Evolutionary conservation across 257 asterid species (phyloP), one percentile per base, ranked within the genome.

Genomic region (Gentiana dahurica): DNA sequence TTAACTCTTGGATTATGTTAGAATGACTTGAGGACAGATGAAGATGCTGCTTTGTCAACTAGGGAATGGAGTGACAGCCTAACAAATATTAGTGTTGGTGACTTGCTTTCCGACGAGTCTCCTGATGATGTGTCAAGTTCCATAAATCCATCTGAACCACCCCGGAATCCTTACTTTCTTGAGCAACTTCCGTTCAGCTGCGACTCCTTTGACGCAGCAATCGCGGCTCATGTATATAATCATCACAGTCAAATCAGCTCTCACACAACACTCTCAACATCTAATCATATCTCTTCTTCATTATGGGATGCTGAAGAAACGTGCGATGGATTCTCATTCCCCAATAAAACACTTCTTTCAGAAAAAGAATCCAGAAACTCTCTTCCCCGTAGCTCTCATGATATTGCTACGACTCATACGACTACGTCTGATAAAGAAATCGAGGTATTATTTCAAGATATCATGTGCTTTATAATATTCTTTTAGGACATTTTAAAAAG

Each of bases 151-250:
- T 67, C 75, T 4, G 52, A 52, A 44, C 71, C 71, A 47, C 10
- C 10, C 10, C 64, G 68, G 59, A 64, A 57, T 68, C 75, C 88
- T 55, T 62, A 68, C 51, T 68, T 62, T 63, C 59, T 69, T 72
- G 88, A 77, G 62, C 95, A 77, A 71, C 72, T 51, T 49, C 81
- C 97, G 5, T 81, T 85, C 61, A 78, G 78, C 72, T 88, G 94
- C n/a, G 99, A 92, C 76, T 92, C 99, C 51, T 92, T 92, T 68
- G 99, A 92, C 63, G 97, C 94, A 52, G 99, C 99, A 66, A 88
- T 92, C 72, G 95, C 95, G 56, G 95, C 95, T 64, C 99, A 92
- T 66, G 79, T 88, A 63, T 69, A 70, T 68, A 92, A 88, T 69
- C 94, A 84, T 68, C 88, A 83, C 57, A 76, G 65, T 77, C 74